Evolutionary conservation across 1,139 yeast genomes (phyloP).

Genomic region (Protomyces inouyei): DNA sequence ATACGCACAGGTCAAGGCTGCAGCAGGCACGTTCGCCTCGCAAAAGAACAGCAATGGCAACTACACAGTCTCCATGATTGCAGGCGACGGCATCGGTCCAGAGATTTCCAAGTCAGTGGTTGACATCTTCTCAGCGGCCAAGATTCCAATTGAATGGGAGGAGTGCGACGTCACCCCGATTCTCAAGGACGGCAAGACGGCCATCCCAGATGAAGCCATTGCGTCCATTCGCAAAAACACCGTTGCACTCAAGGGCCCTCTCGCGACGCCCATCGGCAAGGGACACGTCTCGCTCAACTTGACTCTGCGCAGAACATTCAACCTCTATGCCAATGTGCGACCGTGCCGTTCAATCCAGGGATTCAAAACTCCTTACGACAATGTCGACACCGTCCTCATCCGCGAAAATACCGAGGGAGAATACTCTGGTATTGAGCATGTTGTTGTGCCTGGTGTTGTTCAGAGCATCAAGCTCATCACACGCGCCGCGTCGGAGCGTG

Average conservation of each 20-base stretch:
- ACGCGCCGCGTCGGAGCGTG: slow-evolving; percentile 92
- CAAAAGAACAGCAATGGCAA: slow-evolving; percentile 50
- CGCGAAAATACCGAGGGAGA: slow-evolving; percentile 99
- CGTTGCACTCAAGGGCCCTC: slow-evolving; percentile 95
- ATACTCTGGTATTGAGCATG: slow-evolving; percentile 98
- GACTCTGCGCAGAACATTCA: slow-evolving; percentile 93
- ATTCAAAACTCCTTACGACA: slow-evolving; percentile 87
- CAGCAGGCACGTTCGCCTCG: slow-evolving; percentile 57
- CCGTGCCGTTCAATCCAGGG: slow-evolving; percentile 94
- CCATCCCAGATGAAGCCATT: slow-evolving; percentile 88
- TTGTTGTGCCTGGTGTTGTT: slow-evolving; percentile 96
- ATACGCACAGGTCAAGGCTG: slow-evolving; percentile 23
- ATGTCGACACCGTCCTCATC: slow-evolving; percentile 90
- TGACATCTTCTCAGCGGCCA: slow-evolving; percentile 46
- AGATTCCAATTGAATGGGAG: slow-evolving; percentile 94
- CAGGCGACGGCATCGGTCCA: slow-evolving; percentile 94
- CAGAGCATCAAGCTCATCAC: slow-evolving; percentile 97
- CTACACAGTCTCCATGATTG: slow-evolving; percentile 90
- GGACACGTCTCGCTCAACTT: slow-evolving; percentile 97
- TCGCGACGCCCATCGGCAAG: slow-evolving; percentile 97
- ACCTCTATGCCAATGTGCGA: slow-evolving; percentile 90
- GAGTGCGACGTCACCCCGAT: slow-evolving; percentile 93
- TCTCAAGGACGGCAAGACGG: slow-evolving; percentile 85
- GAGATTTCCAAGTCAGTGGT: slow-evolving; percentile 59
- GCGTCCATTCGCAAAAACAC: slow-evolving; percentile 86